Percentiles rank a stretch among this genome's conserved stretches.
Evolutionary conservation across 2,329 filamentous ascomycete genomes (phyloP).

Genomic region (Calonectria naviculata): DNA sequence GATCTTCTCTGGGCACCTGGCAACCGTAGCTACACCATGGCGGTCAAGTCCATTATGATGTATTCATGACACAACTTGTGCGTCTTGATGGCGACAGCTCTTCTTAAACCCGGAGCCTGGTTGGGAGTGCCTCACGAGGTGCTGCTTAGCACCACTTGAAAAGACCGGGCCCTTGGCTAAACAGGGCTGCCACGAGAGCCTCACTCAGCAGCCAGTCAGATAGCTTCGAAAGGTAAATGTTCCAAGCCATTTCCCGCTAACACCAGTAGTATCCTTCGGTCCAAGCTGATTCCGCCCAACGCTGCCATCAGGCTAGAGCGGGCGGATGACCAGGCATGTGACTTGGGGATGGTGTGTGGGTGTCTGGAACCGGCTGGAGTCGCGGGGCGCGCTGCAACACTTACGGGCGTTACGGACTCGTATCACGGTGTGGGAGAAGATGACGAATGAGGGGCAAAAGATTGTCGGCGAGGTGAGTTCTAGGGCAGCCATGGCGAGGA

Average conservation of each 20-base stretch:
- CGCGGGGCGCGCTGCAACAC: constrained; percentile 27
- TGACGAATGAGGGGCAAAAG: constrained; percentile 31
- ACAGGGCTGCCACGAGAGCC: constrained; percentile 27
- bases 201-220: constrained; percentile 22
- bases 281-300: constrained; percentile 7
- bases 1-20: not conserved
- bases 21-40: not conserved
- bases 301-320: constrained; percentile 16
- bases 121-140: constrained; percentile 21
- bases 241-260: constrained; percentile 17
- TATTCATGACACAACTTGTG: constrained; percentile 27
- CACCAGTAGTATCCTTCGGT: constrained; percentile 21
- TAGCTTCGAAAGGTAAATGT: not conserved
- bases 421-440: constrained; percentile 28
- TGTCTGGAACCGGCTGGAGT: constrained; percentile 30
- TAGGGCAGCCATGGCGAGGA: constrained; percentile 10
- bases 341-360: constrained; percentile 31
- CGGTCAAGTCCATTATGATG: constrained; percentile 4
- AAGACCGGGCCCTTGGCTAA: not conserved
- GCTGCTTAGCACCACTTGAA: constrained; percentile 11
- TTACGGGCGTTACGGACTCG: constrained; percentile 30
- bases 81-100: constrained; percentile 6
- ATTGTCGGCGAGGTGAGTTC: constrained; percentile 27
- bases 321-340: constrained; percentile 31
- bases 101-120: not conserved